Conservation (phyloP, 1,284 basidiomycete species). For the Dichomitus squalens region DNA sequence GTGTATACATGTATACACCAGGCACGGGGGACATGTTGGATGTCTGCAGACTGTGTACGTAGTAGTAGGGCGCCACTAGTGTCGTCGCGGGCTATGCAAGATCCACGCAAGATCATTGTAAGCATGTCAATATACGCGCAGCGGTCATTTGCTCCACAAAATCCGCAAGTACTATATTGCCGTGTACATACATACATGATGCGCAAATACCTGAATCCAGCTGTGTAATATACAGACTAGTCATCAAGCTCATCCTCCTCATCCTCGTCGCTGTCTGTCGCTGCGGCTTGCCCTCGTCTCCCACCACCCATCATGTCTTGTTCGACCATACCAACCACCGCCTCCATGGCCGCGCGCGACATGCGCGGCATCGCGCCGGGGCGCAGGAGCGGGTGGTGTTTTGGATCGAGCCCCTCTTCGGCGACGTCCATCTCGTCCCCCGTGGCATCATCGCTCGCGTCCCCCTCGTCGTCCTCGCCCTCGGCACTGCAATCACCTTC, state of each 20-base stretch:
- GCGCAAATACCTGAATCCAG: too few relatives aligned
- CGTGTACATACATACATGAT: too few relatives aligned
- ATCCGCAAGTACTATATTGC: too few relatives aligned
- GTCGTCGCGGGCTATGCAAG: neutral
- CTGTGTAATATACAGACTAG: neutral
- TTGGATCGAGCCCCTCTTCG: conserved; percentile 51
- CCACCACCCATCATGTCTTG: conserved; percentile 31
- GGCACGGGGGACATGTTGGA: too few relatives aligned
- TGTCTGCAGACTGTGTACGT: too few relatives aligned
- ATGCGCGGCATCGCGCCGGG: conserved; percentile 69
- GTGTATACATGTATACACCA: too few relatives aligned
- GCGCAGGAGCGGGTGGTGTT: conserved; percentile 62
- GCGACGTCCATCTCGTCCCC: conserved; percentile 29
- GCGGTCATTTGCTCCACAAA: too few relatives aligned
- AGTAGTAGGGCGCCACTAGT: neutral
- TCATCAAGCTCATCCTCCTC: conserved; percentile 12
- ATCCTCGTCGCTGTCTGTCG: conserved; percentile 5
- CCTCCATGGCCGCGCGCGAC: conserved; percentile 65
- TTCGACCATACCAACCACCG: conserved; percentile 62
- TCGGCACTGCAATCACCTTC: conserved; percentile 31
- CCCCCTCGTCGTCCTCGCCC: conserved; percentile 25
- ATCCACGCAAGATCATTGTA: too few relatives aligned
- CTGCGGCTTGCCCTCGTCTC: neutral
- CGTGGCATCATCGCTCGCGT: conserved; percentile 24
- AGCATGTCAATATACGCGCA: too few relatives aligned